These are phyloP conservation scores for Xylariaceae sp. DNA, from an alignment of 2,329 filamentous ascomycete genomes.

Conservation along the genomic window DNA sequence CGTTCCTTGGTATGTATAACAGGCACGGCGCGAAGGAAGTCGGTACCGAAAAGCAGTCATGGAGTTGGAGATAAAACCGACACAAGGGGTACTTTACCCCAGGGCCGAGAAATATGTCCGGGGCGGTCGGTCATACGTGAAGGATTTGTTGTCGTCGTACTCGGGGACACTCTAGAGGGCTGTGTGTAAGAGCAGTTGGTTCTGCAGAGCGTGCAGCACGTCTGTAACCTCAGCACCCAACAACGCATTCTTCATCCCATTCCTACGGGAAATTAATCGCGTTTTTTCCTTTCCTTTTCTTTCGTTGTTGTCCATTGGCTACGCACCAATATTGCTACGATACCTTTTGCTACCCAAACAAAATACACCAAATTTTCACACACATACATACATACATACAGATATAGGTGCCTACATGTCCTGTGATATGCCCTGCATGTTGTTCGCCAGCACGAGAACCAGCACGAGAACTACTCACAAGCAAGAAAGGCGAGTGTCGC, in stretches of 20 bases:
- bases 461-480: too few species aligned
- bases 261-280: background rate
- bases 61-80: conserved; percentile 1
- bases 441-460: too few species aligned
- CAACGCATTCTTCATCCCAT: conserved; percentile 5
- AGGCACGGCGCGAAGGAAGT: background rate
- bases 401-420: background rate
- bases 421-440: too few species aligned
- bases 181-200: background rate
- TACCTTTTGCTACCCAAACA: background rate
- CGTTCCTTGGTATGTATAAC: background rate
- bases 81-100: conserved; percentile 3
- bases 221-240: conserved; percentile 11
- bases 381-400: background rate
- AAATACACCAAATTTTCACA: conserved; percentile 6
- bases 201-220: conserved; percentile 2
- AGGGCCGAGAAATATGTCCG: conserved; percentile 2
- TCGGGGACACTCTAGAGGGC: conserved; percentile 2
- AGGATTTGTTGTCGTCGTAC: background rate
- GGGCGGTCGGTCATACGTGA: background rate
- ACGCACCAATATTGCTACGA: background rate
- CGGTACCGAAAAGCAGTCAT: background rate
- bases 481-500: too few species aligned
- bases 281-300: background rate
- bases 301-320: background rate